Evolutionary conservation across 2,329 filamentous ascomycete genomes (phyloP).

Genomic region (Alternaria panax): DNA sequence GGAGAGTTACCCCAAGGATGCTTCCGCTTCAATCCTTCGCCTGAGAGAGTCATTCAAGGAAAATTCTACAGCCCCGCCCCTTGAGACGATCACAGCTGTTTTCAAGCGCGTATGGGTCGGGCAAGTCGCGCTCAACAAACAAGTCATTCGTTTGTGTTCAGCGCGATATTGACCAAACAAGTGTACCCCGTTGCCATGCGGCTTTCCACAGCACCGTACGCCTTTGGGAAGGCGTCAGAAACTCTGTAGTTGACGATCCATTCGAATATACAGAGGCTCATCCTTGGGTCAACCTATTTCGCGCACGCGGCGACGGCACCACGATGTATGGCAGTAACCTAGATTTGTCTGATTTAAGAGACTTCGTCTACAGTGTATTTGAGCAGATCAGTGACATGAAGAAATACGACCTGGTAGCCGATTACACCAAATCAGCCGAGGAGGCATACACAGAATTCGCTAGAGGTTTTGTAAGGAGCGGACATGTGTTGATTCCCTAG

Average conservation of each 20-base stretch:
- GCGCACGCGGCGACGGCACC: no score
- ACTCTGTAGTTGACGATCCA: no score
- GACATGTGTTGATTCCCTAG: rapidly evolving
- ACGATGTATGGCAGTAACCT: background rate
- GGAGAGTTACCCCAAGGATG: background rate
- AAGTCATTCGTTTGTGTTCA: background rate
- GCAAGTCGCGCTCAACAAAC: background rate
- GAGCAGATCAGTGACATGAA: background rate
- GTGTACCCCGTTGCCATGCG: no score
- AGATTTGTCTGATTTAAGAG: background rate
- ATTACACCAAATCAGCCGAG: background rate
- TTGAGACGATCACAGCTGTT: background rate
- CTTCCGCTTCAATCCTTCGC: no score
- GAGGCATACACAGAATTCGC: background rate
- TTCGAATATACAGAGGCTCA: background rate
- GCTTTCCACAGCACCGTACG: no score
- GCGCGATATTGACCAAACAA: background rate
- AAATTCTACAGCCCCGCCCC: rapidly evolving
- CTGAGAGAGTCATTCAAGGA: no score
- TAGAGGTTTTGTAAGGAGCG: background rate
- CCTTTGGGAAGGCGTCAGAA: no score
- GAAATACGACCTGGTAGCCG: background rate
- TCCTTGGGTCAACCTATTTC: no score
- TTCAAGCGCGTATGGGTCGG: background rate
- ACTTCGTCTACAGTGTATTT: background rate